Evolutionary conservation across 2,329 filamentous ascomycete species (phyloP), one percentile per base, ranked within the genome.

Genomic region (Exophiala calicioides): DNA sequence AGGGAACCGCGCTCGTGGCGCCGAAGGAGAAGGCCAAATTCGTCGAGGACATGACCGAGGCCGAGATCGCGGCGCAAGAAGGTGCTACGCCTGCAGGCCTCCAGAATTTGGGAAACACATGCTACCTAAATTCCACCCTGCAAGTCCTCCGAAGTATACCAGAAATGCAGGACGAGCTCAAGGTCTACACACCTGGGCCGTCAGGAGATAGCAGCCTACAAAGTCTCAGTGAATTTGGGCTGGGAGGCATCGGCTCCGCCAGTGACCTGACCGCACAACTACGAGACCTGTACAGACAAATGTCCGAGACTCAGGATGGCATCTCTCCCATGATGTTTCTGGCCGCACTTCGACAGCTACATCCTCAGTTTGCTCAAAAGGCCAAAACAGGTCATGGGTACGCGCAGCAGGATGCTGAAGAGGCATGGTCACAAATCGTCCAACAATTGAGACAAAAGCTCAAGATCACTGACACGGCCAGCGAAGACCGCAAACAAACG

Each of bases 341-440:
- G 50, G 84, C 82, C 59, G 81, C 89, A 3, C 78, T 98, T 12
- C 85, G 91, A 51, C 76, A 76, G 20, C 78, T 83, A 1, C 96
- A 88, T 63, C 93, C 93, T 7, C 93, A 97, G 64, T 98, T 98
- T 64, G 90, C 89, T 8, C 90, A 98, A 70, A 85, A 82, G 62
- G 82, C 89, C 44, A 90, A 88, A 65, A 84, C 85, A 23, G 87
- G 88, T 16, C 77, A 85, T 47, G 90, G 88, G 5, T 97, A 85
- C 63, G 90, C 93, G n/a, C 93, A 98, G 69, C 93, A 98, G 70
- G 93, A 98, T 72, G 93, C 93, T 1, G 93, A 98, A 68, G 93
- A 98, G 68, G 93, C 91, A 35, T 98, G 91, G 90, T 93, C 91
- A 15, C 91, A 97, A 65, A 94, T 98, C 52, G 73, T 98, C 4